phyloP scores from a whole-genome alignment of 345 rosid genomes.

The Brassica juncea region DNA sequence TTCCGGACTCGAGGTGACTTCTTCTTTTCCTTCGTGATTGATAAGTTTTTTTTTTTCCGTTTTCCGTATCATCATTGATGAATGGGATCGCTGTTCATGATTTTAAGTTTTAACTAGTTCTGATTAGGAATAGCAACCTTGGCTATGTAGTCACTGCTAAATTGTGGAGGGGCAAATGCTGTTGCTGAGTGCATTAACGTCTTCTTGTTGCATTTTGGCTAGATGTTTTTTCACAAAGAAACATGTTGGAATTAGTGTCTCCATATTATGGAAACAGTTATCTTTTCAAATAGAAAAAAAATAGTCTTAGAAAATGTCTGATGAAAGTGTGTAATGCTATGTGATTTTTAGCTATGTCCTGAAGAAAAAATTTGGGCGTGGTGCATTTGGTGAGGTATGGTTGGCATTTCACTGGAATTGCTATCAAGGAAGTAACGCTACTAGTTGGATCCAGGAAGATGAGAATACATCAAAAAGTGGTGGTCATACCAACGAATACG shows the following conservation, averaged over 20 bases:
- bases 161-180: slow-evolving; percentile 9
- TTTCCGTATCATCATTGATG: slow-evolving; percentile 19
- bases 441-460: slow-evolving; percentile 48
- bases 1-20: slow-evolving; percentile 65
- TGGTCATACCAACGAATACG: slow-evolving; percentile 32
- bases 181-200: slow-evolving; percentile 6
- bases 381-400: slow-evolving; percentile 98
- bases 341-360: slow-evolving; percentile 63
- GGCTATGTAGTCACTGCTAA: slow-evolving; percentile 2
- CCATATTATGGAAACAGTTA: slow-evolving; percentile 2
- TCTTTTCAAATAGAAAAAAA: neutral
- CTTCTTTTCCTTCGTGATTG: slow-evolving; percentile 17
- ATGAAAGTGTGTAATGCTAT: slow-evolving; percentile 14
- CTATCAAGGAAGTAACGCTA: slow-evolving; percentile 49
- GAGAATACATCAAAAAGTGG: slow-evolving; percentile 43
- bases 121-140: neutral
- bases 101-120: neutral
- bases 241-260: slow-evolving; percentile 2
- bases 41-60: neutral
- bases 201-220: slow-evolving; percentile 12
- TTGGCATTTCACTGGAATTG: slow-evolving; percentile 86
- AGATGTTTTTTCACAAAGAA: slow-evolving; percentile 20
- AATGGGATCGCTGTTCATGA: slow-evolving; percentile 1
- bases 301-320: neutral
- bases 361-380: slow-evolving; percentile 87